These are phyloP conservation scores for Wallacemonas sp. DNA, from an alignment of 208 protist genomes.

Conservation along the genomic window DNA sequence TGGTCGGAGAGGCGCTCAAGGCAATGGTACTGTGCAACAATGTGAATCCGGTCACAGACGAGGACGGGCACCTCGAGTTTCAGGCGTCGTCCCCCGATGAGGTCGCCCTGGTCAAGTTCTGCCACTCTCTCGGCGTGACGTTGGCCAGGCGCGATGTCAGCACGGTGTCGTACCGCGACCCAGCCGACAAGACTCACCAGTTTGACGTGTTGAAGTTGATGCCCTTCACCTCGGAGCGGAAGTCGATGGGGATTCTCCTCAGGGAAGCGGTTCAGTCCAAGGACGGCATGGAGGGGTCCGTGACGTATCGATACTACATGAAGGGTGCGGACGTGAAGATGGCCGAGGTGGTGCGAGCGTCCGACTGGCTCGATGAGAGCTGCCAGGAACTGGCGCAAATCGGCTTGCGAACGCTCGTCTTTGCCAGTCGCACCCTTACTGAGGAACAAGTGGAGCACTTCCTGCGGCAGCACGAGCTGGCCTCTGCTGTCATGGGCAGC, in stretches of 20 bases:
- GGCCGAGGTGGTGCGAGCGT: conserved; percentile 77
- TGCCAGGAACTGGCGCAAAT: conserved; percentile 96
- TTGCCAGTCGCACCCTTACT: conserved; percentile 79
- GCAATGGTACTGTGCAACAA: conserved; percentile 96
- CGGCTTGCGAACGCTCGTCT: conserved; percentile 95
- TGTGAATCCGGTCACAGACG: conserved; percentile 93
- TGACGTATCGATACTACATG: conserved; percentile 91
- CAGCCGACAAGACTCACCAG: conserved; percentile 11
- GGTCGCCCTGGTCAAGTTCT: conserved; percentile 95
- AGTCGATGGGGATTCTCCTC: conserved; percentile 98
- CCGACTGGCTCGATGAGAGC: conserved; percentile 97
- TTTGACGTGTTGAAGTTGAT: conserved; percentile 97
- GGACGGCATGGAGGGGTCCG: not conserved
- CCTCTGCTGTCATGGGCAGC: conserved; percentile 47
- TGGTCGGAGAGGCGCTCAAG: conserved; percentile 73
- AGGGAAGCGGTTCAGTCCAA: not conserved
- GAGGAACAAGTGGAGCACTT: conserved; percentile 89
- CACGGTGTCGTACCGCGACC: conserved; percentile 54
- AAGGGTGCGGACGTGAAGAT: conserved; percentile 97
- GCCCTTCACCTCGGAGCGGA: conserved; percentile 97
- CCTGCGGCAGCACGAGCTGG: conserved; percentile 46
- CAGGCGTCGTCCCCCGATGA: conserved; percentile 95
- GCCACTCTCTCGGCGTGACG: conserved; percentile 72
- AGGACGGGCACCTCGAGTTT: conserved; percentile 51
- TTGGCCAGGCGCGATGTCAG: conserved; percentile 48